Evolutionary conservation across 495 filamentous ascomycete genomes (phyloP).

Genomic region (Lasiosphaeria ovina): DNA sequence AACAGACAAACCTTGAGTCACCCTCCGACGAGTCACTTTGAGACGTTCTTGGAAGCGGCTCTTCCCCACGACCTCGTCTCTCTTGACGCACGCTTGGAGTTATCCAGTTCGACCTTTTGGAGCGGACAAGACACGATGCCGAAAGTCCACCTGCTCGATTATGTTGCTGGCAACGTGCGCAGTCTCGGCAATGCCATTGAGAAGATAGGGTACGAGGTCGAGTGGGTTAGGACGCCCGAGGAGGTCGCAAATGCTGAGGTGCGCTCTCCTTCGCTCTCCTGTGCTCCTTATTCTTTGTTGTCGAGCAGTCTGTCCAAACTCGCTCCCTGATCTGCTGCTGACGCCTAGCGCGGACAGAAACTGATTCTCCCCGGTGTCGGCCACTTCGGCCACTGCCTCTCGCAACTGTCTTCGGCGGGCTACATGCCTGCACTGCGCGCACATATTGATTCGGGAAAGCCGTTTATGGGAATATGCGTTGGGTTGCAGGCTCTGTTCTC

Average conservation of each 20-base stretch:
- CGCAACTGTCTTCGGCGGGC: constrained; percentile 72
- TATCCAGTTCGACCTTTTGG: no score
- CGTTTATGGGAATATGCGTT: constrained; percentile 97
- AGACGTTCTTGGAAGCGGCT: no score
- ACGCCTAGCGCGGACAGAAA: constrained; percentile 48
- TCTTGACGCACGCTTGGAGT: no score
- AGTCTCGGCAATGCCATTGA: constrained; percentile 97
- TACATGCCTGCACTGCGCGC: constrained; percentile 75
- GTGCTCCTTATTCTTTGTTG: background rate
- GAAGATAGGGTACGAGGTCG: constrained; percentile 84
- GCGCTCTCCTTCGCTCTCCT: constrained; percentile 21
- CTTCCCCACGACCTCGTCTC: no score
- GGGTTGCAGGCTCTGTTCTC: constrained; percentile 88
- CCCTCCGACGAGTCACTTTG: no score
- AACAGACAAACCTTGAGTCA: no score
- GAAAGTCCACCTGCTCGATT: constrained; percentile 86
- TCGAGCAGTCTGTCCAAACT: no score
- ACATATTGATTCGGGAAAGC: constrained; percentile 83
- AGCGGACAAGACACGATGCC: constrained; percentile 58
- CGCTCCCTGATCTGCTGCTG: no score
- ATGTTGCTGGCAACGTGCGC: constrained; percentile 79
- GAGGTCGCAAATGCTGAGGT: constrained; percentile 86
- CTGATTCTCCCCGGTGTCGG: constrained; percentile 94
- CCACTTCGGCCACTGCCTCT: constrained; percentile 94
- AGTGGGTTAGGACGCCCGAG: constrained; percentile 83